Conservation (phyloP, 1,284 basidiomycete genomes). For the Apiotrichum siamense region DNA sequence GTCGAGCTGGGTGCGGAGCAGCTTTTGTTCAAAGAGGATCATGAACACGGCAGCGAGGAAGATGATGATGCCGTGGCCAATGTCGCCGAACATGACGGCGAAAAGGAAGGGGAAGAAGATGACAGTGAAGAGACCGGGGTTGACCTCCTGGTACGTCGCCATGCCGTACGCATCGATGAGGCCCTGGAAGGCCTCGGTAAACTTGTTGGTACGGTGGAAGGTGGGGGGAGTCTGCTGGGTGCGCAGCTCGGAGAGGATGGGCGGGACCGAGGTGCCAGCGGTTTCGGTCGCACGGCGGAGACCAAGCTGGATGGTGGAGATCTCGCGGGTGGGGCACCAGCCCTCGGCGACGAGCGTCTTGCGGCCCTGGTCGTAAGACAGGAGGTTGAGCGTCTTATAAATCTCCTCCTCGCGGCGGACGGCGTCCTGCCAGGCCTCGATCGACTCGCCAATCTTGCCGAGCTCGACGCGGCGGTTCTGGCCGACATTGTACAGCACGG, state of each 20-base stretch:
- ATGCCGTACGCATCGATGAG: constrained; percentile 98
- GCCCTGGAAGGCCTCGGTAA: constrained; percentile 94
- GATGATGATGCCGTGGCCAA: constrained; percentile 89
- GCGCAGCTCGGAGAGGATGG: constrained; percentile 83
- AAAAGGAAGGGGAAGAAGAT: constrained; percentile 98
- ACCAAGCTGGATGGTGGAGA: constrained; percentile 77
- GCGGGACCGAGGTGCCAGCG: constrained; percentile 84
- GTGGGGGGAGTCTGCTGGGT: constrained; percentile 93
- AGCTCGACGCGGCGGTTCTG: constrained; percentile 79
- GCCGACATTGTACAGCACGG: constrained; percentile 85
- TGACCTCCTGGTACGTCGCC: constrained; percentile 93
- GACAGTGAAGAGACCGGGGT: constrained; percentile 90
- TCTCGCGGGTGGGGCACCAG: constrained; percentile 92
- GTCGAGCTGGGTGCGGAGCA: constrained; percentile 66
- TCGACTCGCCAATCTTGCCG: constrained; percentile 73
- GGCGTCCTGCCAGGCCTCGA: constrained; percentile 89
- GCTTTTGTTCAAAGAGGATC: constrained; percentile 76
- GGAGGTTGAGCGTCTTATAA: constrained; percentile 87
- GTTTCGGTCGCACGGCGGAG: constrained; percentile 91
- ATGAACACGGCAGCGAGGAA: constrained; percentile 70
- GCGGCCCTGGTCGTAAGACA: constrained; percentile 87
- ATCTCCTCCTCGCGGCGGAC: constrained; percentile 94
- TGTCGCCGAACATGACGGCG: constrained; percentile 99
- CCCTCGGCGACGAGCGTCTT: constrained; percentile 97
- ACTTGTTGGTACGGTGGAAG: constrained; percentile 90